Percentiles rank a stretch among this genome's conserved stretches.
Conservation (phyloP, 257 asterid species). For the Anisodus tanguticus region DNA sequence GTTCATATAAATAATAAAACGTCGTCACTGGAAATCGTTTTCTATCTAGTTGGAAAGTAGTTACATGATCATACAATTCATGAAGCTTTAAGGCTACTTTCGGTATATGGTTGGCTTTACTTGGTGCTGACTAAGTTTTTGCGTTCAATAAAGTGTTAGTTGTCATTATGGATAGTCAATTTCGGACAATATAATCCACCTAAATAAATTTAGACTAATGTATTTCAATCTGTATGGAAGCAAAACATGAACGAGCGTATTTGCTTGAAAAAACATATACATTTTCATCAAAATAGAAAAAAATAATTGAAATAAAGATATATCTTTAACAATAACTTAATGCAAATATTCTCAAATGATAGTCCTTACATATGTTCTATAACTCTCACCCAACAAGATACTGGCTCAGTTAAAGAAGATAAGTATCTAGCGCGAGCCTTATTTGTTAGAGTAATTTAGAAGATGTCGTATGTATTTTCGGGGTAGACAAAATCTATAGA, state of each 20-base stretch:
- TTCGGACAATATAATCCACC: constrained; percentile 6
- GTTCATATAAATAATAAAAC: neutral
- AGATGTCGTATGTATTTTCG: neutral
- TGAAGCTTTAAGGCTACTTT: constrained; percentile 23
- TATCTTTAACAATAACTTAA: neutral
- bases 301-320: neutral
- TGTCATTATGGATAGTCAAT: constrained; percentile 27
- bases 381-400: neutral
- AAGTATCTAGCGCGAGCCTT: neutral
- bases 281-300: too few relatives aligned
- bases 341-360: neutral
- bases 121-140: neutral
- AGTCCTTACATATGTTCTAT: too few relatives aligned
- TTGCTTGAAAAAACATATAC: neutral
- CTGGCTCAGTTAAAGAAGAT: neutral
- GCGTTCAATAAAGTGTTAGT: neutral
- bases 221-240: neutral
- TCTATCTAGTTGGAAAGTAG: constrained; percentile 19
- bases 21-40: constrained; percentile 9
- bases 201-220: neutral
- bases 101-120: neutral
- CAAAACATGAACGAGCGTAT: neutral
- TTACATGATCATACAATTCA: constrained; percentile 23
- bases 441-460: neutral
- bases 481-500: neutral